phyloP scores from a whole-genome alignment of 78 protist species.

The Dictyostelium capitatum region DNA sequence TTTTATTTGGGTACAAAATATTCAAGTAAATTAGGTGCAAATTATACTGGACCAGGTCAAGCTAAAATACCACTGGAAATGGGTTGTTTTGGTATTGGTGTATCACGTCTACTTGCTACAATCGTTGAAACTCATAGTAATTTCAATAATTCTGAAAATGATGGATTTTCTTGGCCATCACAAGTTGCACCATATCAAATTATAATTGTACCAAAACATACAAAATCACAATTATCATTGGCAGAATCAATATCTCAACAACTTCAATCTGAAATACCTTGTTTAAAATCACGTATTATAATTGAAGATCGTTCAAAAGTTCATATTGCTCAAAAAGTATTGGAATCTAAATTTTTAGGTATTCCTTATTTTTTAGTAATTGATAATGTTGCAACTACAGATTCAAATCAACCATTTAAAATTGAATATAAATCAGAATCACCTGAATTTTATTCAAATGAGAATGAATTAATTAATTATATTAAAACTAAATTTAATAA shows the following conservation, averaged over 20 bases:
- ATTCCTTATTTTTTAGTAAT: conserved; percentile 46
- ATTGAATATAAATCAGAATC: conserved; percentile 6
- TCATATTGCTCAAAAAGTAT: conserved; percentile 4
- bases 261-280: conserved; percentile 29
- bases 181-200: conserved; percentile 63
- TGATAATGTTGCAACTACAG: neutral
- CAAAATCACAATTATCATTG: neutral
- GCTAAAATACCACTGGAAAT: conserved; percentile 52
- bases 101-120: conserved; percentile 77
- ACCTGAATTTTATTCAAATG: neutral
- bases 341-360: conserved; percentile 36
- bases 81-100: conserved; percentile 87
- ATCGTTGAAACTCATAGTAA: conserved; percentile 47
- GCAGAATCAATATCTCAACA: conserved; percentile 24
- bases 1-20: conserved; percentile 81
- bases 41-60: neutral
- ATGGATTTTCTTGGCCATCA: conserved; percentile 64
- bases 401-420: neutral
- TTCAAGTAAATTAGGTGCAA: conserved; percentile 12
- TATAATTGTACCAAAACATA: conserved; percentile 49
- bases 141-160: neutral
- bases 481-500: conserved; percentile 16
- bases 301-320: conserved; percentile 11
- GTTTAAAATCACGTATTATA: conserved; percentile 1
- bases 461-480: conserved; percentile 1